phyloP scores from a whole-genome alignment of 2,329 filamentous ascomycete genomes.

The Sarocladium oryzae region DNA sequence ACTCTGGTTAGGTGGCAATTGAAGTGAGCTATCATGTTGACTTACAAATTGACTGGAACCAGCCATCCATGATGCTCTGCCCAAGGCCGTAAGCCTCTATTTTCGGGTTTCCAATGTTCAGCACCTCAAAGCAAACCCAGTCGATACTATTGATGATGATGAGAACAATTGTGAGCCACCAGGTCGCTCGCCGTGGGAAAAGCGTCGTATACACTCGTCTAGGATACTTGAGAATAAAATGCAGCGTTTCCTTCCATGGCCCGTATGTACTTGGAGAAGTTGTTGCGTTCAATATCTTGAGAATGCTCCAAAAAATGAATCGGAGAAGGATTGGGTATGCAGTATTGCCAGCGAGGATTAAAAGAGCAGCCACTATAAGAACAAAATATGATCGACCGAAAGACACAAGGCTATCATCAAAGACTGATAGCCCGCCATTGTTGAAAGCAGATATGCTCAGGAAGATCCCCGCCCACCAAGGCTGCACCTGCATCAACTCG shows the following conservation, averaged over 20 bases:
- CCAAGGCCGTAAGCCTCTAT: conserved; percentile 45
- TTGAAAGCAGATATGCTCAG: conserved; percentile 64
- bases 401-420: conserved; percentile 60
- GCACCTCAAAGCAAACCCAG: conserved; percentile 59
- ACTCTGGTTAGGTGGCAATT: neutral
- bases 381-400: conserved; percentile 49
- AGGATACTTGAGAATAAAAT: conserved; percentile 49
- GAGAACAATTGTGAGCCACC: conserved; percentile 59
- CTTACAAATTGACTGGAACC: conserved; percentile 56
- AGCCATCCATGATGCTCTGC: conserved; percentile 53
- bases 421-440: conserved; percentile 62
- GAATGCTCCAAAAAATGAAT: conserved; percentile 48
- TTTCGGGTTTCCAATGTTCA: conserved; percentile 55
- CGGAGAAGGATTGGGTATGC: conserved; percentile 59
- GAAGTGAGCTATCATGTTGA: neutral
- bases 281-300: conserved; percentile 32
- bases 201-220: conserved; percentile 56
- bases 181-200: conserved; percentile 57
- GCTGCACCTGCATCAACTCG: conserved; percentile 34
- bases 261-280: conserved; percentile 28
- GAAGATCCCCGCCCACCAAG: conserved; percentile 65
- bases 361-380: conserved; percentile 44
- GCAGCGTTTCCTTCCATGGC: conserved; percentile 42
- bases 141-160: conserved; percentile 54
- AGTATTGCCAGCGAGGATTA: conserved; percentile 61